A percentile compares a stretch with the other conserved stretches of the same genome.
These are phyloP conservation scores for Mediolabrus comicus DNA, from an alignment of 108 stramenopile genomes.

Conservation along the genomic window DNA sequence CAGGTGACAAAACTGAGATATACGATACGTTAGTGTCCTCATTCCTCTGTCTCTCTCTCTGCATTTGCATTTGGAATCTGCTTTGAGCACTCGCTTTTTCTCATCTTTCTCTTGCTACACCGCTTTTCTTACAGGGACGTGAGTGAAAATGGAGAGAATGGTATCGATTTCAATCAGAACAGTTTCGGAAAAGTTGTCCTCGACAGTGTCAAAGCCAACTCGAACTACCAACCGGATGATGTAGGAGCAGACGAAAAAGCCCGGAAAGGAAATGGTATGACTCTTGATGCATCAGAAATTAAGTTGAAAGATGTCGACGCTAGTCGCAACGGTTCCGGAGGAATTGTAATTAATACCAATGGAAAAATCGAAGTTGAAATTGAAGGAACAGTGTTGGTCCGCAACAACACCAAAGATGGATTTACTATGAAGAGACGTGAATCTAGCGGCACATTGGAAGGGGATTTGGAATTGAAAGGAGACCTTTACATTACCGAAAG, in stretches of 20 bases:
- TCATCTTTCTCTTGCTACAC: neutral
- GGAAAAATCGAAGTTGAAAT: neutral
- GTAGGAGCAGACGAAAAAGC: neutral
- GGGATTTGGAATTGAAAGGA: neutral
- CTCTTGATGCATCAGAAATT: neutral
- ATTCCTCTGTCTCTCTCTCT: neutral
- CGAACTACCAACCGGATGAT: too few species aligned
- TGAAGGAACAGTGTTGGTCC: neutral
- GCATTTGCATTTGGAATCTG: neutral
- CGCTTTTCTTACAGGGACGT: neutral
- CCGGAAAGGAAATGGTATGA: neutral
- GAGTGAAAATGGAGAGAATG: neutral
- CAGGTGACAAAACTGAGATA: neutral
- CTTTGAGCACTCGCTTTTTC: neutral
- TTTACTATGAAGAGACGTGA: neutral
- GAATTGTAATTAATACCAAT: neutral
- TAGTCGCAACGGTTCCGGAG: neutral
- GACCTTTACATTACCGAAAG: neutral
- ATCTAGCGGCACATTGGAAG: neutral
- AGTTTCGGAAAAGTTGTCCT: neutral
- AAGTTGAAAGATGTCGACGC: neutral
- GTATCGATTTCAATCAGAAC: neutral
- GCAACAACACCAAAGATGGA: neutral
- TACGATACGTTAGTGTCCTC: neutral
- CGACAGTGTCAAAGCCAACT: neutral